Conservation (phyloP, 2,329 filamentous ascomycete genomes). For the Colletotrichum agaves region DNA sequence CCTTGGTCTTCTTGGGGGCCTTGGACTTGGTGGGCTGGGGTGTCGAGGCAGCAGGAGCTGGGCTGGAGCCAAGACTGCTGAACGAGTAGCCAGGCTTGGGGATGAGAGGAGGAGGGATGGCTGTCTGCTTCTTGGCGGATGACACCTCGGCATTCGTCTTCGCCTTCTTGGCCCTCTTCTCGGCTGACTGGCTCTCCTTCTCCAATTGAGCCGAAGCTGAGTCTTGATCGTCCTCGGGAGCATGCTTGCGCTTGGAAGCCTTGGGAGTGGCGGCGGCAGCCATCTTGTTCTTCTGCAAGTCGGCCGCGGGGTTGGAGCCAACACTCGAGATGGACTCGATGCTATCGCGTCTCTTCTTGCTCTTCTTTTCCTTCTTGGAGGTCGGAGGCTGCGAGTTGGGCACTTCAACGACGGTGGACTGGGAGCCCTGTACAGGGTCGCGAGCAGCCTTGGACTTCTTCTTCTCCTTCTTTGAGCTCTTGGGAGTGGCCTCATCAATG, state of each 20-base stretch:
- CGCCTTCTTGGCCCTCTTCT: constrained; percentile 54
- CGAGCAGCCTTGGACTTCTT: constrained; percentile 43
- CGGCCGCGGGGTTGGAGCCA: constrained; percentile 16
- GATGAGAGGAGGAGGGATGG: constrained; percentile 46
- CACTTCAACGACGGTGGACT: constrained; percentile 26
- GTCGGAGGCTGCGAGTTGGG: constrained; percentile 39
- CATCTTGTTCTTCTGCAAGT: constrained; percentile 4
- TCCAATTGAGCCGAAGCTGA: constrained; percentile 49
- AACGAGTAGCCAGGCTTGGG: constrained; percentile 41
- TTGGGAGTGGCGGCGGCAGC: constrained; percentile 22
- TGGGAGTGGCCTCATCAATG: constrained; percentile 36
- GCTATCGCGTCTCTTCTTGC: constrained; percentile 45
- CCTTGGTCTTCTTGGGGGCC: constrained; percentile 47
- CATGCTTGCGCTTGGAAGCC: constrained; percentile 37
- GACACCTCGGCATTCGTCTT: constrained; percentile 41
- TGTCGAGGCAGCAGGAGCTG: constrained; percentile 40
- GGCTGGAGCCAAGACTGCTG: constrained; percentile 38
- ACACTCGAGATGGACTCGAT: constrained; percentile 36
- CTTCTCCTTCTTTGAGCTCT: constrained; percentile 46
- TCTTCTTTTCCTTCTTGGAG: constrained; percentile 45
- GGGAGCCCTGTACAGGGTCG: constrained; percentile 15
- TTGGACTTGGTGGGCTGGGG: constrained; percentile 40
- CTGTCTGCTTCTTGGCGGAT: constrained; percentile 47
- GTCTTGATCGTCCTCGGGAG: constrained; percentile 49
- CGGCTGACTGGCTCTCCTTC: constrained; percentile 47